Evolutionary conservation across 768 basidiomycete genomes (phyloP).

Genomic region (Cyathus striatus): DNA sequence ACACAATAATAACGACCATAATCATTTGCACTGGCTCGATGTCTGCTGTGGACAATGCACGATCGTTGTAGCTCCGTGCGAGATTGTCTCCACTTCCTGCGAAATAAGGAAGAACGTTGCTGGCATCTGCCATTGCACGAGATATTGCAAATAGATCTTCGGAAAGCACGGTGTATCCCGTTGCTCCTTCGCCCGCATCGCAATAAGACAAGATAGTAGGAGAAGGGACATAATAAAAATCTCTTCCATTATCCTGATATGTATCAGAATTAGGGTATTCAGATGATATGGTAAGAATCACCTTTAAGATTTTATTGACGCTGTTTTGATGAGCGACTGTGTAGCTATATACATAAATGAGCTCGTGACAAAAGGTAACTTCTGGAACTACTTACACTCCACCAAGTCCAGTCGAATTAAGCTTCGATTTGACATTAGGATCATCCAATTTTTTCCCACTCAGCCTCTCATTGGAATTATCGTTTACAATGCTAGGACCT

Average conservation of each 20-base stretch:
- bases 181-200: too few species aligned
- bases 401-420: slow-evolving; percentile 22
- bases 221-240: slow-evolving; percentile 32
- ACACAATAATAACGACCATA: too few species aligned
- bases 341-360: too few species aligned
- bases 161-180: slow-evolving; percentile 34
- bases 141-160: slow-evolving; percentile 29
- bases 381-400: slow-evolving; percentile 14
- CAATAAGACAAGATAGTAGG: slow-evolving; percentile 32
- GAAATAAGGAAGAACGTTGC: too few species aligned
- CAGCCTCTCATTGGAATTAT: slow-evolving; percentile 9
- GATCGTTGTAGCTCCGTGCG: slow-evolving; percentile 32
- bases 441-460: too few species aligned
- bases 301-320: slow-evolving; percentile 12
- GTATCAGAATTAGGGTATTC: slow-evolving; percentile 32
- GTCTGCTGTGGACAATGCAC: too few species aligned
- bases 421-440: slow-evolving; percentile 12
- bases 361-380: too few species aligned
- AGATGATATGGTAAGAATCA: slow-evolving; percentile 27
- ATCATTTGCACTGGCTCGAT: too few species aligned
- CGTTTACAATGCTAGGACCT: slow-evolving; percentile 18
- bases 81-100: slow-evolving; percentile 28
- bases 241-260: too few species aligned
- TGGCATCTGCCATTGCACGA: too few species aligned
- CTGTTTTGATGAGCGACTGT: too few species aligned